phyloP scores from a whole-genome alignment of 371 early-diverging fungal species.

The Actinomortierella ambigua region DNA sequence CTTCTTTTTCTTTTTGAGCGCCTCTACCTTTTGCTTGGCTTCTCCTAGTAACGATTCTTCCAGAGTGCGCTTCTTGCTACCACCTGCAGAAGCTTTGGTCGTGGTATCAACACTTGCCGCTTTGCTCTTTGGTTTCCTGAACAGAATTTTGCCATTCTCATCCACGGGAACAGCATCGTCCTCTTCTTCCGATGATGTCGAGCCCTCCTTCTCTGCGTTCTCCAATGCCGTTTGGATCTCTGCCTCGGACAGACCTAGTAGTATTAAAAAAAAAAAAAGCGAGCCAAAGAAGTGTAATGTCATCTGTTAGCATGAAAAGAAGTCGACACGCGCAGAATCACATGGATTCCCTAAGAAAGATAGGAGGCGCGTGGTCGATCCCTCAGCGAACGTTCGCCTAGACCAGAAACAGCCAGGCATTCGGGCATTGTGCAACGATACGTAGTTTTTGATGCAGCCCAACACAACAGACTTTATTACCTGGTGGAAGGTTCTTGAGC shows the following conservation, averaged over 20 bases:
- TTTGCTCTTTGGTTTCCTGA: conserved; percentile 26
- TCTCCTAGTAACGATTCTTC: background rate
- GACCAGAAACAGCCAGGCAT: too few relatives aligned
- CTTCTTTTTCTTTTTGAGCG: conserved; percentile 45
- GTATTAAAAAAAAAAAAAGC: background rate
- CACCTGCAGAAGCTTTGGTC: background rate
- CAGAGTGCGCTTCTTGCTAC: background rate
- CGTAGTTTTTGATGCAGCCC: too few relatives aligned
- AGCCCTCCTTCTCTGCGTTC: conserved; percentile 11
- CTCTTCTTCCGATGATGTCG: background rate
- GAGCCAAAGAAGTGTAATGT: background rate
- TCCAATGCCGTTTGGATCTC: conserved; percentile 28
- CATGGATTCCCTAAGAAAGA: too few relatives aligned
- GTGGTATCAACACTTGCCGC: conserved; percentile 2
- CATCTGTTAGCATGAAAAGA: too few relatives aligned
- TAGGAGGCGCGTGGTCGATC: too few relatives aligned
- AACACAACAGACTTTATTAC: too few relatives aligned
- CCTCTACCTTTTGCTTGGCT: conserved; percentile 24
- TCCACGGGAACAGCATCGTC: conserved; percentile 17
- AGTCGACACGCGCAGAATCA: too few relatives aligned
- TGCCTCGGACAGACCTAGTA: conserved; percentile 32
- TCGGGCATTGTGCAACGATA: too few relatives aligned
- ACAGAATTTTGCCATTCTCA: conserved; percentile 40
- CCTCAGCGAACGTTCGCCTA: too few relatives aligned
- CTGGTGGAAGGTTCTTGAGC: conserved; percentile 37